Conservation (phyloP, 805 yeast species). For the Zygosaccharomyces rouxii region DNA sequence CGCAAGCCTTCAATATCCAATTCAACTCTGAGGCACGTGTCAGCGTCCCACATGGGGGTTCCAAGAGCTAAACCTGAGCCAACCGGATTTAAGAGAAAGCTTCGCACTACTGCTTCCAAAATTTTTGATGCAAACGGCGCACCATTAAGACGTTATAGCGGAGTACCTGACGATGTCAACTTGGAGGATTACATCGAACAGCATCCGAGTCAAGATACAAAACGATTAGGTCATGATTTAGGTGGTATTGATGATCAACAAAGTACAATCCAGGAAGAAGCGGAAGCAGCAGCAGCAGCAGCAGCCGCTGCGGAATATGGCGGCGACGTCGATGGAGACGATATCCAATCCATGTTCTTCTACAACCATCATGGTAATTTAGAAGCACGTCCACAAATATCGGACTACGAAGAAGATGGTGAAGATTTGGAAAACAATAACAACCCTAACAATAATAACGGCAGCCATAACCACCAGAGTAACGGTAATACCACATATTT, state of each 20-base stretch:
- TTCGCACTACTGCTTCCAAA: conserved; percentile 67
- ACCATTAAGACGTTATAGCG: conserved; percentile 68
- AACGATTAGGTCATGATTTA: conserved; percentile 11
- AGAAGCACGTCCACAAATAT: conserved; percentile 31
- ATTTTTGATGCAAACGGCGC: conserved; percentile 70
- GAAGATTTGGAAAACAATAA: conserved; percentile 23
- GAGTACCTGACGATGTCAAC: conserved; percentile 57
- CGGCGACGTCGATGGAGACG: conserved; percentile 23
- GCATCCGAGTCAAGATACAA: conserved; percentile 6
- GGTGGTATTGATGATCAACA: conserved; percentile 12
- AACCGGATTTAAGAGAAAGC: conserved; percentile 30
- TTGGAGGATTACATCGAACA: conserved; percentile 42
- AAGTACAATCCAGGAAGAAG: conserved; percentile 24
- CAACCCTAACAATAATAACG: conserved; percentile 11
- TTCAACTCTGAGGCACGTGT: conserved; percentile 17
- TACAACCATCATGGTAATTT: conserved; percentile 31
- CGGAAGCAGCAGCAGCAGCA: neutral
- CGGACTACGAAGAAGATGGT: conserved; percentile 32
- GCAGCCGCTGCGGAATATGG: conserved; percentile 13
- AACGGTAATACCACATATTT: neutral
- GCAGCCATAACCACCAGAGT: conserved; percentile 4
- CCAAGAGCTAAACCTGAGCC: conserved; percentile 10
- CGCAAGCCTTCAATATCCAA: conserved; percentile 19
- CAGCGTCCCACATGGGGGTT: conserved; percentile 9
- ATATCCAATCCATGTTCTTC: conserved; percentile 34